Percentiles rank a stretch among this genome's conserved stretches.
Conservation (phyloP, 306 rosid genomes). For the Cucurbita ficifolia region DNA sequence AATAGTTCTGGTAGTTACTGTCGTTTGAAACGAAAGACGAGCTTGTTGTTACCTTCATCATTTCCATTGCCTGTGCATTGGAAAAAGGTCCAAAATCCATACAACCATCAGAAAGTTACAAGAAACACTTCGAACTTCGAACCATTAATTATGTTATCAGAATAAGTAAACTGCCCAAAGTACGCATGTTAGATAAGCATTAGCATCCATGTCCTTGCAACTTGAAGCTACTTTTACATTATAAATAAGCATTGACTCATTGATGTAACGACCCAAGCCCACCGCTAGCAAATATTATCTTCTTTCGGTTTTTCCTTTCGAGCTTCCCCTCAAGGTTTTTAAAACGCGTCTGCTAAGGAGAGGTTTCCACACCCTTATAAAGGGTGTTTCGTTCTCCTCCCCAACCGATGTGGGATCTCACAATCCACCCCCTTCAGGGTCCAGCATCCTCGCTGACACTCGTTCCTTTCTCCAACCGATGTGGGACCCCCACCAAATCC, state of each 20-base stretch:
- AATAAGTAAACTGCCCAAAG: not conserved
- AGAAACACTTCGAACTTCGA: not conserved
- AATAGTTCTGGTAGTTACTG: conserved; percentile 49
- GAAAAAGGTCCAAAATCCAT: not conserved
- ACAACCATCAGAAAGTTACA: not conserved
- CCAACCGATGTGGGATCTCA: too few relatives aligned
- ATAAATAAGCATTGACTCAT: not conserved
- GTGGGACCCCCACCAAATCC: too few relatives aligned
- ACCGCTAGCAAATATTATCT: too few relatives aligned
- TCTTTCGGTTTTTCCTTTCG: too few relatives aligned
- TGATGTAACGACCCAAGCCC: too few relatives aligned
- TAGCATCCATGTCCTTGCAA: not conserved
- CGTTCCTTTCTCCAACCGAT: too few relatives aligned
- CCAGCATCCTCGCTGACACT: too few relatives aligned
- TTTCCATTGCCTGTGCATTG: conserved; percentile 74
- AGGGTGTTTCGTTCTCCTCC: too few relatives aligned
- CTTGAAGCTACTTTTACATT: not conserved
- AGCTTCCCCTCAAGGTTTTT: too few relatives aligned
- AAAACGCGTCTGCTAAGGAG: too few relatives aligned
- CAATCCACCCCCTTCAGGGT: too few relatives aligned
- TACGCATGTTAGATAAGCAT: not conserved
- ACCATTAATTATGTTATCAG: not conserved
- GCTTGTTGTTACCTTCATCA: conserved; percentile 48
- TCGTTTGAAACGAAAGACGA: conserved; percentile 33
- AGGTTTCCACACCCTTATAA: too few relatives aligned